These are phyloP conservation scores for Jasminum sambac DNA, from an alignment of 257 asterid genomes.

Conservation along the genomic window DNA sequence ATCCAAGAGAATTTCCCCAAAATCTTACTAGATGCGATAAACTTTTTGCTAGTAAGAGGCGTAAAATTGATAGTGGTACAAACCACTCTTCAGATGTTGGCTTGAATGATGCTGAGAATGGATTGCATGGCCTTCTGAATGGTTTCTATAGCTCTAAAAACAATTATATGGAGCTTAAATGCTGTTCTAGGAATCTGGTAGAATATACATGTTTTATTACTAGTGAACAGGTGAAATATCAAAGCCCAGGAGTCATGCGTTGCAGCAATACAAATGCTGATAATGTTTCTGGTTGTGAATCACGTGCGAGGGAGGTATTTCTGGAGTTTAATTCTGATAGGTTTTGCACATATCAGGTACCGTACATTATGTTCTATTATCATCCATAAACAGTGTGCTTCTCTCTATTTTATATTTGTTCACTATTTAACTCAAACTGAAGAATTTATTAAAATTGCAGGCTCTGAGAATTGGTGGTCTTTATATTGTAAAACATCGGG, in stretches of 20 bases:
- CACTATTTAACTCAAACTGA: slow-evolving; percentile 11
- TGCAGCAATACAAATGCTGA: slow-evolving; percentile 37
- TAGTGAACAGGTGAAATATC: slow-evolving; percentile 32
- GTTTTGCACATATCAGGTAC: slow-evolving; percentile 58
- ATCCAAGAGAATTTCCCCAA: slow-evolving; percentile 29
- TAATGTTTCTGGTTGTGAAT: slow-evolving; percentile 39
- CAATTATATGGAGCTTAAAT: slow-evolving; percentile 24
- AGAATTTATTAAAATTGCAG: slow-evolving; percentile 45
- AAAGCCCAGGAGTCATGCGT: slow-evolving; percentile 45
- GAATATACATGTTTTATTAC: slow-evolving; percentile 57
- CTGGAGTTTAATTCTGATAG: slow-evolving; percentile 67
- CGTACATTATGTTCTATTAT: slow-evolving; percentile 43
- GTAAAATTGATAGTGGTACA: slow-evolving; percentile 40
- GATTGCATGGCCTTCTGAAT: slow-evolving; percentile 23
- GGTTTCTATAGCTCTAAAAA: slow-evolving; percentile 19
- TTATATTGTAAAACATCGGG: slow-evolving; percentile 58
- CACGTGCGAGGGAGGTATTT: slow-evolving; percentile 44
- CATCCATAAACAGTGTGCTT: neutral
- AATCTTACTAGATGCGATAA: slow-evolving; percentile 24
- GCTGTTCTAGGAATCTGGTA: slow-evolving; percentile 23
- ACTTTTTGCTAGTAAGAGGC: slow-evolving; percentile 40
- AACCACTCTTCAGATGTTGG: slow-evolving; percentile 26
- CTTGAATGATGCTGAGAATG: slow-evolving; percentile 31
- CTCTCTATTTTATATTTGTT: slow-evolving; percentile 16
- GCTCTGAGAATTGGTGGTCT: slow-evolving; percentile 58